phyloP scores from a whole-genome alignment of 768 basidiomycete genomes.

The Tubosaeta sp. region DNA sequence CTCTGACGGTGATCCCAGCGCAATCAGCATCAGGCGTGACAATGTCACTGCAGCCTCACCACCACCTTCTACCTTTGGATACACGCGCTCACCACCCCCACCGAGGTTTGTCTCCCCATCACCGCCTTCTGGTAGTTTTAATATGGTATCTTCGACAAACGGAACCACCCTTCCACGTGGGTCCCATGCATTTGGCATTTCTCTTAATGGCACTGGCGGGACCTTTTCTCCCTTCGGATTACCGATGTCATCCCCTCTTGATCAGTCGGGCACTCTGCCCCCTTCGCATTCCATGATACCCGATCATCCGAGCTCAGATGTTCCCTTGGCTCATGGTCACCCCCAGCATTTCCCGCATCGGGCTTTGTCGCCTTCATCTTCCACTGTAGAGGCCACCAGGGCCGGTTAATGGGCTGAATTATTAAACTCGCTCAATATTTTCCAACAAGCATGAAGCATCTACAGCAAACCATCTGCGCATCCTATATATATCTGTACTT shows the following conservation, averaged over 20 bases:
- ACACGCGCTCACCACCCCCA: conserved; percentile 32
- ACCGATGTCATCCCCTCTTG: conserved; percentile 29
- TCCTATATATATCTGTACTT: conserved; percentile 40
- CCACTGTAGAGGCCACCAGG: conserved; percentile 37
- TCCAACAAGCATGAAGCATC: conserved; percentile 37
- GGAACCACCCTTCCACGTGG: conserved; percentile 27
- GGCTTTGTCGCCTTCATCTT: conserved; percentile 36
- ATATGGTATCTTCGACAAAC: conserved; percentile 26
- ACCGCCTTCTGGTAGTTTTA: conserved; percentile 28
- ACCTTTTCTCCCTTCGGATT: conserved; percentile 31
- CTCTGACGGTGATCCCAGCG: conserved; percentile 22
- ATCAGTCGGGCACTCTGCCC: conserved; percentile 24
- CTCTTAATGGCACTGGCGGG: conserved; percentile 25
- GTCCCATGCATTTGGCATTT: conserved; percentile 29
- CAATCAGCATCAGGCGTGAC: conserved; percentile 23
- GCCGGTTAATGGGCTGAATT: conserved; percentile 37
- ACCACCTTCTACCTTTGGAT: conserved; percentile 24
- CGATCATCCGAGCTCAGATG: conserved; percentile 32
- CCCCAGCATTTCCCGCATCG: conserved; percentile 37
- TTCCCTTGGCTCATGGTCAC: conserved; percentile 30
- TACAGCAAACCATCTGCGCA: conserved; percentile 38
- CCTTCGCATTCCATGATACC: conserved; percentile 34
- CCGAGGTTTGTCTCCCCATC: conserved; percentile 33
- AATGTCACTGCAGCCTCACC: conserved; percentile 22
- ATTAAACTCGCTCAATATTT: conserved; percentile 37